phyloP scores from a whole-genome alignment of 768 basidiomycete genomes.

The Basidioascus undulatus region DNA sequence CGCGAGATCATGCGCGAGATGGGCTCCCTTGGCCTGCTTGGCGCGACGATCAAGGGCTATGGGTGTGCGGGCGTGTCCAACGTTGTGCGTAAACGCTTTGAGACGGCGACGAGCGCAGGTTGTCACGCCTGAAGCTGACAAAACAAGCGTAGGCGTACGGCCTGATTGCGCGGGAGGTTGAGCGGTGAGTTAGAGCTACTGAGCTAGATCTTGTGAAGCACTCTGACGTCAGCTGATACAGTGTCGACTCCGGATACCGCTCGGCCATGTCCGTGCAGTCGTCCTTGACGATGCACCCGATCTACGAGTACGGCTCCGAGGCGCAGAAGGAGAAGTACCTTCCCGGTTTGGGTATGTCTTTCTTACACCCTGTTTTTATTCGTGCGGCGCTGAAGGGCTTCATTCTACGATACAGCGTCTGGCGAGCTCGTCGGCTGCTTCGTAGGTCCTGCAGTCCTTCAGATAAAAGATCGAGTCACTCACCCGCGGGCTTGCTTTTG shows the following conservation, averaged over 20 bases:
- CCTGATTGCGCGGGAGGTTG: constrained; percentile 76
- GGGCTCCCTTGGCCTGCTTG: constrained; percentile 74
- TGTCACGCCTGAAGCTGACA: no score
- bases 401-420: constrained; percentile 27
- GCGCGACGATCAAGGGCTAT: constrained; percentile 78
- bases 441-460: constrained; percentile 26
- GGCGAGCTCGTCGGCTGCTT: constrained; percentile 83
- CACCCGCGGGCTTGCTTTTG: no score
- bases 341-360: constrained; percentile 43
- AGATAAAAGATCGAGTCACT: no score
- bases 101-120: no score
- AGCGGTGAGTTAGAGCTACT: constrained; percentile 30
- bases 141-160: no score
- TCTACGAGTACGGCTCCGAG: constrained; percentile 65
- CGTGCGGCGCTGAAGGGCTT: constrained; percentile 1
- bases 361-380: background rate
- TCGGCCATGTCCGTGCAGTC: constrained; percentile 88
- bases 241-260: constrained; percentile 89
- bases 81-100: no score
- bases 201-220: background rate
- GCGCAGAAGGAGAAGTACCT: constrained; percentile 79
- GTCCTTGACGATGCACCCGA: constrained; percentile 80
- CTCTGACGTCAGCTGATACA: constrained; percentile 14
- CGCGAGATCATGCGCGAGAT: constrained; percentile 57
- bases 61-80: constrained; percentile 78